Evolutionary conservation across 352 stramenopile genomes (phyloP), one percentile per base, ranked within the genome.

Genomic region (Phytophthora pisi): DNA sequence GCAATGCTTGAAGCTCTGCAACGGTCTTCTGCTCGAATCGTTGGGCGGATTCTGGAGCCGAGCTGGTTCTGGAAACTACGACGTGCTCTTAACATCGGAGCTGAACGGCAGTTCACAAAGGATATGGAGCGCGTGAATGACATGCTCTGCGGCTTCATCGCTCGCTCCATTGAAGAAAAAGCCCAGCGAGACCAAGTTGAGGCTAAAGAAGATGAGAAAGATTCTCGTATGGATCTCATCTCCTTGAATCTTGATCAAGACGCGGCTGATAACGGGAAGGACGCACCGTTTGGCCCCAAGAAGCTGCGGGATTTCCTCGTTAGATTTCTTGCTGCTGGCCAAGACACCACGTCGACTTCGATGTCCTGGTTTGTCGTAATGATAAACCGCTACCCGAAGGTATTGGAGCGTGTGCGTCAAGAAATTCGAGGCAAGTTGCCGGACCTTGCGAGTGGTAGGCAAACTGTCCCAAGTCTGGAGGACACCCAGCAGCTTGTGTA

Each of bases 291-390:
- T 50, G 36, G 62, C 8, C 66, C 62, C 4, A 82, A 73, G 9
- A 73, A 92, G 5, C 66, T 96, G 16, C 80, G 84, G 16, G 82
- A 95, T 74, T 88, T 97, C 52, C 69, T 87, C 6, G 75, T 94
- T 18, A 87, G 74, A 24, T 90, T 95, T 47, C 75, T 92, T 16
- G 72, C 81, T 15, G 80, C 83, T 36, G 85, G 86, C 2, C 70
- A 80, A 23, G 86, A 91, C 66, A 93, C 88, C 0, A 95, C 86
- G 1, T 76, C 83, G 1, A 76, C 78, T 46, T 66, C 71, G 4
- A 75, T 96, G 51, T 69, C 68, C 1, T 94, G 81, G 79, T 85
- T 91, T 51, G 40, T 95, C 10, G 69, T 89, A 28, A 86, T 90
- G 70, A 74, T 95, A 34, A 77, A 77, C 13, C 73, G 73, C 20